Percentiles rank a stretch among this genome's conserved stretches.
These are phyloP conservation scores for Kalanchoe fedtschenkoi DNA, from an alignment of 164 flowering plant genomes.

Conservation along the genomic window DNA sequence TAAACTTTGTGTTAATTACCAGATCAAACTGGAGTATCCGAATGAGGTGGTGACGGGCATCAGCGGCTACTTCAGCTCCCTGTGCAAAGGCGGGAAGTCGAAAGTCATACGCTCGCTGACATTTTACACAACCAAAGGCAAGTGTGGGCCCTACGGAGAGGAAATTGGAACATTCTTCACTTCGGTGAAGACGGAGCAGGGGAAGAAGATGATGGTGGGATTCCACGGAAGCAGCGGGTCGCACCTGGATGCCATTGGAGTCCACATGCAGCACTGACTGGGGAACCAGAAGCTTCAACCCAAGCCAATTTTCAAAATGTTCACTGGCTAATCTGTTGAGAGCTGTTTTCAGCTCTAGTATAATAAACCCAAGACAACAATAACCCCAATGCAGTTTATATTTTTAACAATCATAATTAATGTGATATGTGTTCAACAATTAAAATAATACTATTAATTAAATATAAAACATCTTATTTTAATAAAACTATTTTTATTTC, in stretches of 20 bases:
- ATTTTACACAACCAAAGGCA: conserved; percentile 47
- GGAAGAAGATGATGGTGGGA: conserved; percentile 78
- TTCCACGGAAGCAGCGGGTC: conserved; percentile 71
- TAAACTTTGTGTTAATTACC: neutral
- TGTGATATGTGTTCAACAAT: too few relatives aligned
- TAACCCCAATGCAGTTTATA: too few relatives aligned
- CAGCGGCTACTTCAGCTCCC: conserved; percentile 49
- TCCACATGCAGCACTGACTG: conserved; percentile 81
- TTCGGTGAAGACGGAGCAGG: conserved; percentile 57
- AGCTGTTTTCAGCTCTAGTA: too few relatives aligned
- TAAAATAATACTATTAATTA: too few relatives aligned
- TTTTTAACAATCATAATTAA: too few relatives aligned
- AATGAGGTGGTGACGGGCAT: conserved; percentile 58
- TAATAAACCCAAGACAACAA: too few relatives aligned
- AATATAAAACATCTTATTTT: too few relatives aligned
- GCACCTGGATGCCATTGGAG: conserved; percentile 77
- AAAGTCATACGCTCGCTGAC: conserved; percentile 50
- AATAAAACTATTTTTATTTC: too few relatives aligned
- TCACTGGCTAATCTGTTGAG: neutral
- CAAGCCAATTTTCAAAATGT: neutral
- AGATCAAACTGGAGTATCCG: conserved; percentile 62
- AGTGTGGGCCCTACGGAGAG: conserved; percentile 77
- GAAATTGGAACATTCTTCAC: conserved; percentile 61
- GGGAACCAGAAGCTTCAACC: conserved; percentile 22
- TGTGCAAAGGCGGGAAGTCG: conserved; percentile 17